phyloP scores from a whole-genome alignment of 75 land plant genomes.

The Pinus tabuliformis region DNA sequence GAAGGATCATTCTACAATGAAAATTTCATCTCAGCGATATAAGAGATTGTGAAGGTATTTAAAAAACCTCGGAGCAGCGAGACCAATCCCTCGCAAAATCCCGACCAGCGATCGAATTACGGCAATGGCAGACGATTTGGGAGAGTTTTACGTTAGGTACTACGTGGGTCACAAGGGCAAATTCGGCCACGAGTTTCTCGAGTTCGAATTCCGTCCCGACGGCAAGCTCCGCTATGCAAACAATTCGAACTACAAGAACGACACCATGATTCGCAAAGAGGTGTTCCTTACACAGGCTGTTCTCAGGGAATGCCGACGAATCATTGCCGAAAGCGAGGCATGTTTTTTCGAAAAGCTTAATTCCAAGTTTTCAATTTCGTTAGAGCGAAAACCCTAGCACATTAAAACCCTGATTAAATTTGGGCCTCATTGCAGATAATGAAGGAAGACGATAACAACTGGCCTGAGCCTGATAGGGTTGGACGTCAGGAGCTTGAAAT shows the following conservation, averaged over 20 bases:
- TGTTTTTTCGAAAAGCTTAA: too few species aligned
- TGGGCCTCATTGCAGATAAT: constrained; percentile 54
- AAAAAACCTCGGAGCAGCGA: too few species aligned
- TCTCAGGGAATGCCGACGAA: constrained; percentile 79
- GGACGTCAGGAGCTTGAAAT: constrained; percentile 97
- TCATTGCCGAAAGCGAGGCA: constrained; percentile 90
- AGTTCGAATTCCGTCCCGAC: constrained; percentile 96
- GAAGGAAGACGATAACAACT: constrained; percentile 96
- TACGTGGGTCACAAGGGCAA: constrained; percentile 98
- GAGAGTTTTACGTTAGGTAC: constrained; percentile 91
- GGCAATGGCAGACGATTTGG: constrained; percentile 27
- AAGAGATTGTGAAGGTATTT: too few species aligned
- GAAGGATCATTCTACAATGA: too few species aligned
- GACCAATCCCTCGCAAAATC: too few species aligned
- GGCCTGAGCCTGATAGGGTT: constrained; percentile 97
- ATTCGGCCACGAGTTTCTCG: constrained; percentile 97
- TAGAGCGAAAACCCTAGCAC: neutral
- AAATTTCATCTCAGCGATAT: too few species aligned
- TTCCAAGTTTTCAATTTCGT: neutral
- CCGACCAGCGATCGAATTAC: neutral
- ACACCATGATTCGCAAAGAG: constrained; percentile 97
- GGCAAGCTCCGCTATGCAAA: constrained; percentile 97
- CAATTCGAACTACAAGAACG: constrained; percentile 99
- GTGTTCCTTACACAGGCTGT: constrained; percentile 78
- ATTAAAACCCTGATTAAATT: neutral